Base-by-base conservation (phyloP, 495 filamentous ascomycete species). In the Xylaria sp. region DNA sequence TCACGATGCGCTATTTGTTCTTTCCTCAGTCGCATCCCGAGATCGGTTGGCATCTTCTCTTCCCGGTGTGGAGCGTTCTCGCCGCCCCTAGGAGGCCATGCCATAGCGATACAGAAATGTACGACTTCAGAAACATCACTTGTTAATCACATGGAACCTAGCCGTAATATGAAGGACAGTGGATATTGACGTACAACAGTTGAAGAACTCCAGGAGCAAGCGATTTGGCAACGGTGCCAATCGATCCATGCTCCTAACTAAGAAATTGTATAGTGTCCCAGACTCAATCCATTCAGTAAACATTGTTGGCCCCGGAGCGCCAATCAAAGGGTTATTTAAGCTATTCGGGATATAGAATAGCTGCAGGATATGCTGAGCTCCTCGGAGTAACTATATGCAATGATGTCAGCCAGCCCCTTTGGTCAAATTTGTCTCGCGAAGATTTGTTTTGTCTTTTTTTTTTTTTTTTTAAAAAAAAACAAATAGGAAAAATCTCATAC, bases 101-200 rank as follows among this genome's bases (percentile, higher is more conserved):
- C 57, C 57, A 59, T 59, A 5, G 31, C 57, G 33, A 59, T 37
- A 33, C 57, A 59, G 33, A 59, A 59, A 37, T 21, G 17, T 35
- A 37, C 33, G 31, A 59, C 57, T 59, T 59, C n/a, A 17, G 29
- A 0, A 37, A 1, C 7, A 12, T 37, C 33, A 37, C 17, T 35
- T 1, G 57, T 59, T 37, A 59, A 12, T 21, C 19, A 21, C 33
- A 5, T 3, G 19, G 31, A 37, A 59, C 7, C 57, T 17, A 37
- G 57, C 8, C 31, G 2, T 5, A 11, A 21, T 37, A 59, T 37
- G 12, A 37, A 59, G 7, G 19, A 21, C 0, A 37, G 37, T 9
- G 0, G 21, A 37, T 37, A 21, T n/a, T n/a, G n/a, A 37, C 57
- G 33, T 59, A 59, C 57, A 33, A 37, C 57, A 59, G 2, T n/a